These are phyloP conservation scores for Moelleriella libera DNA, from an alignment of 2,329 filamentous ascomycete genomes.

Conservation along the genomic window DNA sequence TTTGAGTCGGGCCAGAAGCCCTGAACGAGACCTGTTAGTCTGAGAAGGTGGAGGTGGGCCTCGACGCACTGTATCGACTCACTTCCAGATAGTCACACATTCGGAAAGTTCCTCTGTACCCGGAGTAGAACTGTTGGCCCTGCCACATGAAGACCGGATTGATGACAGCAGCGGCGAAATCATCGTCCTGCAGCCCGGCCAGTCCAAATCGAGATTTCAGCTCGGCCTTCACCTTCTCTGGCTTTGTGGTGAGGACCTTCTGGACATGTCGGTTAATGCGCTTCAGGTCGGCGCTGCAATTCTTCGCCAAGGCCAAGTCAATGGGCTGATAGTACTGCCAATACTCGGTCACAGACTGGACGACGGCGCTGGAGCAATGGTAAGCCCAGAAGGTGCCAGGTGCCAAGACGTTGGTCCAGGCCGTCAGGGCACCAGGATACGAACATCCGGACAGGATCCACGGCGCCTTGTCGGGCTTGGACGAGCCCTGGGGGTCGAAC, in stretches of 20 bases:
- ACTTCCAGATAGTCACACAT: conserved; percentile 20
- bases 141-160: conserved; percentile 19
- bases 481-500: conserved; percentile 47
- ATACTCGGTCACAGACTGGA: conserved; percentile 59
- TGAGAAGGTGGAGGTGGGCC: no score
- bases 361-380: conserved; percentile 65
- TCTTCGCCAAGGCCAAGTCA: conserved; percentile 28
- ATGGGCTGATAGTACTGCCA: conserved; percentile 41
- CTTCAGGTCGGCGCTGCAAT: conserved; percentile 50
- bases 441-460: conserved; percentile 69
- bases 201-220: conserved; percentile 31
- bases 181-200: conserved; percentile 23
- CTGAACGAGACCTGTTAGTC: background rate
- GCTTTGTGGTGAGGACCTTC: conserved; percentile 26
- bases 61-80: background rate
- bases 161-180: conserved; percentile 28
- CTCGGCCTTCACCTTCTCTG: conserved; percentile 16
- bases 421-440: conserved; percentile 63
- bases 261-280: conserved; percentile 33
- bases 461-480: conserved; percentile 49
- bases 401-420: conserved; percentile 57
- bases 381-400: conserved; percentile 63
- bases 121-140: conserved; percentile 16
- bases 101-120: conserved; percentile 19
- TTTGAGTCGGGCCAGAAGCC: conserved; percentile 9